Evolutionary conservation across 768 basidiomycete genomes (phyloP), one percentile per base, ranked within the genome.

Genomic region (Leccinum rimulosum): DNA sequence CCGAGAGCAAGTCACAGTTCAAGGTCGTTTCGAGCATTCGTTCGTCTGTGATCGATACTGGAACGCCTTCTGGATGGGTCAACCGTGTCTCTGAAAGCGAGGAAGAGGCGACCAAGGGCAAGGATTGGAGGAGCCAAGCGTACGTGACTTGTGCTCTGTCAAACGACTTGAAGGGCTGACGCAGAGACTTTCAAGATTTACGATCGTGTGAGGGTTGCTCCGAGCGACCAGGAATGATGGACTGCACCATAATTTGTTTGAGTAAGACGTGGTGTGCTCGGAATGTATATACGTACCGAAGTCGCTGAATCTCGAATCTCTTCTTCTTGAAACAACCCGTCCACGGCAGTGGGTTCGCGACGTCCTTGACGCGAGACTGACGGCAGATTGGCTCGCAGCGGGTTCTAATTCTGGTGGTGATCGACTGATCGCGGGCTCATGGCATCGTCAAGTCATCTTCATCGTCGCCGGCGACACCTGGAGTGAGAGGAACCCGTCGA

Each of bases 21-120:
- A 91, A 91, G 75, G 82, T 96, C 36, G 87, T 94, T 6, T 77
- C 78, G 15, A 81, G 86, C 60, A 89, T 88, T 75, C 79, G 87
- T 30, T 76, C 90, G 50, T 89, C 86, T 47, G 71, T 95, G 47
- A 72, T 95, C 40, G 74, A 82, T 22, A 75, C 79, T 43, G 88
- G 90, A 0, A 82, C 88, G 58, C 85, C 89, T 8, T 73, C 82
- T 8, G 88, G 90, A 5, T 91, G 88, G 86, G 83, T 88, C 19
- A 86, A 86, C 65, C 83, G 86, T 73, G 77, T 69, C 65, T 61
- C 70, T 15, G 72, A 73, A 31, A 64, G 77, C 33, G 76, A 77
- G 52, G 80, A 81, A 38, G 73, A 77, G 19, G 82, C 77, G 6
- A 31, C 56, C 33, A 59, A 69, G 8, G 81, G 82, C 9, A 68